Percentiles rank a stretch among this genome's conserved stretches.
Evolutionary conservation across 129 eudicot species (phyloP).

Genomic region (Arctium lappa): DNA sequence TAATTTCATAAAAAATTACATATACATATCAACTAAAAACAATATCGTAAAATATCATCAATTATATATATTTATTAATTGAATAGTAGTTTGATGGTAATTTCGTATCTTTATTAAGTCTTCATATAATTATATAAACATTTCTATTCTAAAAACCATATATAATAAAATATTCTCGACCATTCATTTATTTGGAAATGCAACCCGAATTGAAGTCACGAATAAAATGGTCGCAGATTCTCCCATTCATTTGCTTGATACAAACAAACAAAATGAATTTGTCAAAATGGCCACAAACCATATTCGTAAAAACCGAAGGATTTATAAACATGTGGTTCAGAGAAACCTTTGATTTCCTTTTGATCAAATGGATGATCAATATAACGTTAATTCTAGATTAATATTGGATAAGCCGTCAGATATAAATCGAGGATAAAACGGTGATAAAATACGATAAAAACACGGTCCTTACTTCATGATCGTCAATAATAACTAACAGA

Average conservation of each 20-base stretch:
- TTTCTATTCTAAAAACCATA: neutral
- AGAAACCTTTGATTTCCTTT: neutral
- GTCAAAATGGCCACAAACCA: neutral
- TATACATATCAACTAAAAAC: no score
- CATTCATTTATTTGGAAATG: neutral
- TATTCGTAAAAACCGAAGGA: neutral
- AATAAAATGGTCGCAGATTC: neutral
- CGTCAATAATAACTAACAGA: neutral
- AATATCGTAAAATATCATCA: no score
- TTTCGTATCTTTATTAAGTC: no score
- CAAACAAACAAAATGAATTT: neutral
- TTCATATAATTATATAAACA: no score
- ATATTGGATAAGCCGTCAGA: neutral
- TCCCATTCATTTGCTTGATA: neutral
- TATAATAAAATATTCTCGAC: neutral
- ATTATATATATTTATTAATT: no score
- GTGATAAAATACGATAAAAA: neutral
- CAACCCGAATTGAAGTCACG: neutral
- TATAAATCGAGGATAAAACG: neutral
- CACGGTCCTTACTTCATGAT: neutral
- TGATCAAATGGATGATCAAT: neutral
- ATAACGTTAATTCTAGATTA: neutral
- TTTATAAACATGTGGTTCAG: neutral
- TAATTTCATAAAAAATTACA: no score
- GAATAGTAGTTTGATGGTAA: no score